These are phyloP conservation scores for Penicillium sp. DNA, from an alignment of 2,329 filamentous ascomycete species.

Conservation along the genomic window DNA sequence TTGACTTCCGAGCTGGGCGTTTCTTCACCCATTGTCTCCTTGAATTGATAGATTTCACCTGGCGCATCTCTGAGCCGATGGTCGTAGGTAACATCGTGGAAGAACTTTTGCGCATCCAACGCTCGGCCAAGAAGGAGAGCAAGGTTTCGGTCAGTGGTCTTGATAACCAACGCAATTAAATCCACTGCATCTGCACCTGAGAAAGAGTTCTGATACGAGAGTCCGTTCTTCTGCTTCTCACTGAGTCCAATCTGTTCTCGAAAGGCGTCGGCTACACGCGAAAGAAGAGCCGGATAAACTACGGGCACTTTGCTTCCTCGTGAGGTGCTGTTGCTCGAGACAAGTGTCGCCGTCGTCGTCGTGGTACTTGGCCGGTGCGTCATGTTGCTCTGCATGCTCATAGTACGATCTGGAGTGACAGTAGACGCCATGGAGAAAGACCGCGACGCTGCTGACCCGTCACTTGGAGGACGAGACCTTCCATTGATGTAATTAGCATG, in stretches of 20 bases:
- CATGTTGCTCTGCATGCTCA: constrained; percentile 60
- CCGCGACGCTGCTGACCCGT: constrained; percentile 55
- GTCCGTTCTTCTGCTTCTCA: constrained; percentile 92
- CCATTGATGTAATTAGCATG: constrained; percentile 47
- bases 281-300: constrained; percentile 91
- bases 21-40: constrained; percentile 83
- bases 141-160: constrained; percentile 93
- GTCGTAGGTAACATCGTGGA: constrained; percentile 98
- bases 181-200: constrained; percentile 95
- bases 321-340: constrained; percentile 61
- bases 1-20: constrained; percentile 76
- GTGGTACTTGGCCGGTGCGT: constrained; percentile 57
- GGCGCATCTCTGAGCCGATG: constrained; percentile 93
- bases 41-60: constrained; percentile 95
- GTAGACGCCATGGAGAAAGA: constrained; percentile 91
- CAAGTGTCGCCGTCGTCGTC: constrained; percentile 54
- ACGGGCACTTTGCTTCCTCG: constrained; percentile 72
- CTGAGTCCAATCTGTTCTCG: constrained; percentile 83
- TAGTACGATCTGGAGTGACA: constrained; percentile 61
- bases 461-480: constrained; percentile 48
- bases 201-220: constrained; percentile 97
- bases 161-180: constrained; percentile 93
- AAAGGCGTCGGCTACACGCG: constrained; percentile 91
- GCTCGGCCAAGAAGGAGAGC: constrained; percentile 88
- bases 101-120: constrained; percentile 96